Base-by-base conservation (phyloP, 306 rosid species). In the Pterocarpus santalinus region DNA sequence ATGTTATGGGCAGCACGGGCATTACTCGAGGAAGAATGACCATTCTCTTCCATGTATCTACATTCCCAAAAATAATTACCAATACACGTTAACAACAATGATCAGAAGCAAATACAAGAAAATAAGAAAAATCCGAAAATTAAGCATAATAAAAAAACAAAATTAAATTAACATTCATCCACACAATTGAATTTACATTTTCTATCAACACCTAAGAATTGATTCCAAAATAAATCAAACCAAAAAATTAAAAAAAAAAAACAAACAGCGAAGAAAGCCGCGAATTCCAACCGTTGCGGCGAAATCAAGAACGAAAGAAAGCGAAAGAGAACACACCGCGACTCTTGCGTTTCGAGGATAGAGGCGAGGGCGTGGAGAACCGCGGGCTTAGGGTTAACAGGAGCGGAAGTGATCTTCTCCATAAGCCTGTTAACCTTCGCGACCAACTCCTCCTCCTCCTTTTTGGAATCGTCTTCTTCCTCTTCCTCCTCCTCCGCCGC, bases 41-140 rank as follows among this genome's bases (percentile, higher is more conserved):
- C 94, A 86, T 67, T 90, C 85, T 92, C 98, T 47, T 90, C 97
- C 97, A 96, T 88, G 87, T 88, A 96, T 56, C 99, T 96, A 86
- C 86, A 81, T 80, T 84, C 53, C 76, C 78, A 82, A 69, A 56
- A 68, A 16, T 44, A 12, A 65, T 58, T 13, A 67, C 28, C 34
- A 69, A 65, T 2, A 3, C 33, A 69, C 51, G 34, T 17, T 44
- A 65, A 41, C 80, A 13, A 78, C 2, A 73, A 35, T 5, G 70
- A 57, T 30, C 14, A 14, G 16, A 28, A 46, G 5, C 16, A 77
- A 36, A 57, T 16, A 3, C 57, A 56, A 16, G 1, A n/a, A 5
- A 56, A 56, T 2, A 11, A 2, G n/a, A 14, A 41, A 39, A 73
- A 30, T 5, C 8, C 8, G 53, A 16, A 65, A 52, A 8, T 4